Base-by-base conservation (phyloP, 2,329 filamentous ascomycete species). In the Neodidymelliopsis sp. region DNA sequence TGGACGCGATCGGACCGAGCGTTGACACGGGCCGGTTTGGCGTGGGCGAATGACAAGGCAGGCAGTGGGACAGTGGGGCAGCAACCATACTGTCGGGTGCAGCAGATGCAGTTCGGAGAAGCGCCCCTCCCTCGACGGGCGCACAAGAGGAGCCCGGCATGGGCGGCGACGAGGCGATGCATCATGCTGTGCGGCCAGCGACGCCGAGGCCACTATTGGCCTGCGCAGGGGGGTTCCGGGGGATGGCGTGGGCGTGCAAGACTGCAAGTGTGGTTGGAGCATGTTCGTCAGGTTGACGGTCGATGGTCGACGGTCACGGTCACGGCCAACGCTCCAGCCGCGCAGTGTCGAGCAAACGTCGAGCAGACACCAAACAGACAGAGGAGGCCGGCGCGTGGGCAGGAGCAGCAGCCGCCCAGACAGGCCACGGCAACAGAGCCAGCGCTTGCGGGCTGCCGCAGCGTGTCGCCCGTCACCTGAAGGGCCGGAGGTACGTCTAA, bases 391-490 rank as follows among this genome's bases (percentile, higher is more conserved):
- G 33, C 15, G 11, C 19, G n/a, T 20, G 34, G 12, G 13, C 33
- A 38, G 34, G n/a, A n/a, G n/a, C n/a, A n/a, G n/a, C n/a, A 19
- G 20, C 15, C 28, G 9, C 6, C 10, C 19, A 36, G 31, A n/a
- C 31, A 36, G 11, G 16, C n/a, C 23, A 11, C n/a, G 16, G 28
- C 38, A 31, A 16, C 24, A 12, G 9, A 9, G 19, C 23, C 44
- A 36, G 44, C 45, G 45, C 45, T 42, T 49, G 45, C 37, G 25
- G 33, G 28, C 47, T 24, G 13, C 33, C 10, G 22, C 46, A 39
- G 47, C 47, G 47, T 40, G 34, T 44, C 47, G 47, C 47, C 35
- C 47, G 38, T 40, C 12, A 20, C 27, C 33, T 38, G 29, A 23
- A 36, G 36, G 7, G 37, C n/a, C 36, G 24, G 36, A 24, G 23